phyloP scores from a whole-genome alignment of 75 land plant genomes.

The Pinus albicaulis region DNA sequence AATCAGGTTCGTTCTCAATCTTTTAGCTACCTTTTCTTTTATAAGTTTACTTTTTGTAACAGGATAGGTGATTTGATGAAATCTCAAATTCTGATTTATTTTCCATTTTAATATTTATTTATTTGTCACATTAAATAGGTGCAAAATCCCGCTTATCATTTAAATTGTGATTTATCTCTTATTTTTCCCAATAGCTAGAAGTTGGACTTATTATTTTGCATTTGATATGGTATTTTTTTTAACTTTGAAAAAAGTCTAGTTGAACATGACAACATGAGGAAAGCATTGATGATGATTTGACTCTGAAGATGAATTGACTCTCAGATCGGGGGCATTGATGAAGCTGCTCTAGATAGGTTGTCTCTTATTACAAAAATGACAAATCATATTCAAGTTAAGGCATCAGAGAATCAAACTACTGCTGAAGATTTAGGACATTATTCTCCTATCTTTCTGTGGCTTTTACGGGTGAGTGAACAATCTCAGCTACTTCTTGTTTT shows the following conservation, averaged over 20 bases:
- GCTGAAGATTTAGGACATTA: slow-evolving; percentile 92
- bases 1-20: slow-evolving; percentile 65
- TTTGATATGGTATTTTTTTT: too few species aligned
- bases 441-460: slow-evolving; percentile 95
- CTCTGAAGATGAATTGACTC: not conserved
- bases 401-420: slow-evolving; percentile 71
- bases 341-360: slow-evolving; percentile 89
- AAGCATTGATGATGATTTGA: not conserved
- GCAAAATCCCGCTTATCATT: not conserved
- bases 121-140: too few species aligned
- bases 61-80: not conserved
- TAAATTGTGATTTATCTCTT: not conserved
- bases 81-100: too few species aligned
- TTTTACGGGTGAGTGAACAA: slow-evolving; percentile 69
- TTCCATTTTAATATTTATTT: too few species aligned
- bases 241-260: too few species aligned
- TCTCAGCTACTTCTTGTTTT: not conserved
- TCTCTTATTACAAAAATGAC: slow-evolving; percentile 99
- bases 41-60: not conserved
- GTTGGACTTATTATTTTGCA: too few species aligned
- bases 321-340: slow-evolving; percentile 99
- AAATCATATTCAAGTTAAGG: slow-evolving; percentile 94
- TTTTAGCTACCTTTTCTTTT: not conserved
- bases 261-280: too few species aligned
- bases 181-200: too few species aligned